Base-by-base conservation (phyloP, 495 filamentous ascomycete species). In the Oidiodendron maius region DNA sequence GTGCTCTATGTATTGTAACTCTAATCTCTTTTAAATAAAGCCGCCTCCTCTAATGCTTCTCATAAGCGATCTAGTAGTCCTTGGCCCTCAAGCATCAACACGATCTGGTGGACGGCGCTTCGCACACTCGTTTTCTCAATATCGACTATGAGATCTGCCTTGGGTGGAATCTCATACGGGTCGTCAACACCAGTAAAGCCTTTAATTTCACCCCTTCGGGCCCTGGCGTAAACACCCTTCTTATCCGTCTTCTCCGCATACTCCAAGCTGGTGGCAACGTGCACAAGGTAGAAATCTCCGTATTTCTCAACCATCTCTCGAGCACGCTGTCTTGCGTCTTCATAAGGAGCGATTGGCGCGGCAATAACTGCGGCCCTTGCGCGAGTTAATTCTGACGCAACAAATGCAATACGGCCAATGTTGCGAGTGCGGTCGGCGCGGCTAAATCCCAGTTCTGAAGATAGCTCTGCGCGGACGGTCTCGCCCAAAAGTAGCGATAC, bases 131-230 rank as follows among this genome's bases (percentile, higher is more conserved):
- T 87, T 77, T 82, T 89, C 71, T 86, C 82, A 48, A 79, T 64
- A 67, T 97, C 89, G 8, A 97, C 91, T 22, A 80, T 78, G 48
- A 98, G 72, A 64, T 96, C 78, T 23, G 89, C 77, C 71, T 94
- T 93, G 48, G 66, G 60, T 3, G 93, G 93, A 50, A 65, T 61
- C 81, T 98, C 93, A 65, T 97, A 98, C 46, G 93, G 90, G 67
- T 96, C 93, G 67, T 98, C 93, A 49, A 98, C 93, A 60, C 93
- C 93, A 24, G 93, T 98, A 75, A 98, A 98, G 25, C 90, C 90
- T 81, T 89, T 93, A 71, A 98, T 95, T 76, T 96, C 89, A 13
- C 93, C 93, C 8, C 69, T 75, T 44, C 94, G 80, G 12, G 93
- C 93, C 69, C 80, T 78, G 20, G 71, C 76, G 69, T 98, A 98